Evolutionary conservation across 148 eudicot species (phyloP).

Genomic region (Linanthus parryae): DNA sequence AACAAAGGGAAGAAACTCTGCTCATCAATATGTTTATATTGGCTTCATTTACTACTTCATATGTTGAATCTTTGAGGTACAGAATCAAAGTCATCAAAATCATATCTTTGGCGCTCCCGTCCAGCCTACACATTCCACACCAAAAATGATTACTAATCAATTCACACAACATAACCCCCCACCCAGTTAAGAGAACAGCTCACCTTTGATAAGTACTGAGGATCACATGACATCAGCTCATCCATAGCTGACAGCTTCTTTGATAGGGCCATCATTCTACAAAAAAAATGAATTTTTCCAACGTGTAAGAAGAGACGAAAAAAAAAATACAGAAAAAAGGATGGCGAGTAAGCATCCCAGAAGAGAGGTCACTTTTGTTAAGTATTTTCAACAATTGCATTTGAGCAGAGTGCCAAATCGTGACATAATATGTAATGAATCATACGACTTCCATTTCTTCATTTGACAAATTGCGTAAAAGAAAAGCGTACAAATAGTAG

Average conservation of each 20-base stretch:
- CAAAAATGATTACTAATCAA: background rate
- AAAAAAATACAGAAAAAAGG: too few species aligned
- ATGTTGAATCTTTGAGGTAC: slow-evolving; percentile 76
- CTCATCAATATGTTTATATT: background rate
- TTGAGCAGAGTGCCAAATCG: too few species aligned
- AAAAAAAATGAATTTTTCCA: too few species aligned
- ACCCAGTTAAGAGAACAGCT: background rate
- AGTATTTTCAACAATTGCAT: too few species aligned
- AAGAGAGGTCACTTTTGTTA: too few species aligned
- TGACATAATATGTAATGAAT: too few species aligned
- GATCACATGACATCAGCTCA: slow-evolving; percentile 70
- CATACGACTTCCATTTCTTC: too few species aligned
- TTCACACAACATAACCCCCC: background rate
- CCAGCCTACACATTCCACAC: slow-evolving; percentile 50
- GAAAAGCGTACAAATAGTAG: too few species aligned
- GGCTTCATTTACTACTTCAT: slow-evolving; percentile 16
- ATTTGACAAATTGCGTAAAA: too few species aligned
- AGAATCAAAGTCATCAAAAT: slow-evolving; percentile 72
- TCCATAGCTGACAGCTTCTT: slow-evolving; percentile 72
- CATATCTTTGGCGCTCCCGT: slow-evolving; percentile 78
- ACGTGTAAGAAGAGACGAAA: too few species aligned
- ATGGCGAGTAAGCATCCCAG: too few species aligned
- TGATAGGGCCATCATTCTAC: slow-evolving; percentile 77
- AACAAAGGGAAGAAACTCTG: background rate
- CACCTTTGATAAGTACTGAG: slow-evolving; percentile 75